Base-by-base conservation (phyloP, 164 flowering plant genomes). In the Liriodendron chinense region DNA sequence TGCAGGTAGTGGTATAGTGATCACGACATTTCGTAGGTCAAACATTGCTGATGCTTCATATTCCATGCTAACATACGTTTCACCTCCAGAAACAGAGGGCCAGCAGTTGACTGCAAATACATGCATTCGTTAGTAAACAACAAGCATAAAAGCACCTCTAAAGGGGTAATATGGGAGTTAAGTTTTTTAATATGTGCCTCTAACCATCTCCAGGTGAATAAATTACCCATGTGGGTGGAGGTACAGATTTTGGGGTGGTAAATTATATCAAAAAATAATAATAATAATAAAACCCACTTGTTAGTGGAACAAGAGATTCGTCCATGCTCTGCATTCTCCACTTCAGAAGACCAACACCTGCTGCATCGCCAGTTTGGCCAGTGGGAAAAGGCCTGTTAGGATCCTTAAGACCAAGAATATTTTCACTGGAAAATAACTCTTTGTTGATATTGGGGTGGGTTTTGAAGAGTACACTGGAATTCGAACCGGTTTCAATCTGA, bases 361-460 rank as follows among this genome's bases (percentile, higher is more conserved):
- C 82, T 53, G 91, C 88, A 79, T 92, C 97, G 70, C 95, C 90
- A 69, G 82, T 74, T 82, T 89, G 93, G 78, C 88, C 89, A 79
- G 86, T 82, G 48, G 99, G 98, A 79, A 94, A 96, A 73, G 98
- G 96, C 82, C 97, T 86, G 68, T 85, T 90, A 47, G 98, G 94
- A 74, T 96, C 98, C 88, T 89, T 94, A 75, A 89, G 83, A 67
- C 99, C 97, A 69, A 96, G 85, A 81, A 94, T 89, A 80, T 89
- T 93, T 79, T 92, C 96, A 84, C 81, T 88, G 57, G 91, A 80
- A 81, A 89, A 96, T 65, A 96, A 81, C 76, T 96, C 99, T 74
- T 87, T 96, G 90, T 94, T 96, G 82, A 96, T 94, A 82, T 96
- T 94, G 68, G 98, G 99, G 62, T 96, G 99, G 9, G 98, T 92